These are phyloP conservation scores for Claviceps quebecensis DNA, from an alignment of 2,329 filamentous ascomycete species.

Conservation along the genomic window DNA sequence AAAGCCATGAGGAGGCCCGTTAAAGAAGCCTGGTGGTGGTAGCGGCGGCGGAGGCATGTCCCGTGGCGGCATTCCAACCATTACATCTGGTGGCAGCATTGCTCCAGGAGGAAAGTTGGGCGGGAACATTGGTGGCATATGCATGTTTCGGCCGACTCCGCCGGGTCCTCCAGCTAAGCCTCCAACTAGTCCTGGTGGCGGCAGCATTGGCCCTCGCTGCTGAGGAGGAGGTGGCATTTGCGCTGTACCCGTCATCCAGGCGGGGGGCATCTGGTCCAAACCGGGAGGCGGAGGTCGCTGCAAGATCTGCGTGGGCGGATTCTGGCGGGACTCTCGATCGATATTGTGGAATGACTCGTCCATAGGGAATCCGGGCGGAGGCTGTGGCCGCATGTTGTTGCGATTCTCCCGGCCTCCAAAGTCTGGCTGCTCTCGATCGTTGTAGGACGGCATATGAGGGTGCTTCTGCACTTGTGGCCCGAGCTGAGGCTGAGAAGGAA, in stretches of 20 bases:
- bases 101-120: constrained; percentile 43
- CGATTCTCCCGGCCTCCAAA: constrained; percentile 22
- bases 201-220: constrained; percentile 38
- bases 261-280: constrained; percentile 44
- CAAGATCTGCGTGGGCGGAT: constrained; percentile 48
- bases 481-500: constrained; percentile 6
- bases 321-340: constrained; percentile 32
- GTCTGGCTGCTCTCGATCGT: constrained; percentile 34
- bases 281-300: constrained; percentile 50
- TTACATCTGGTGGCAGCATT: constrained; percentile 32
- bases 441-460: constrained; percentile 31
- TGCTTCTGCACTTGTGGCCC: constrained; percentile 15
- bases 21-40: constrained; percentile 45
- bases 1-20: constrained; percentile 36
- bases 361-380: constrained; percentile 35
- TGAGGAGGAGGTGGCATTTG: constrained; percentile 30
- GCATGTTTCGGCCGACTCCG: constrained; percentile 25
- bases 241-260: constrained; percentile 33
- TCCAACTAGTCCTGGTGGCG: constrained; percentile 42
- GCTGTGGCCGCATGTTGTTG: constrained; percentile 26
- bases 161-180: constrained; percentile 18
- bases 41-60: constrained; percentile 38
- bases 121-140: constrained; percentile 45
- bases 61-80: constrained; percentile 37
- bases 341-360: constrained; percentile 38